These are phyloP conservation scores for Pythium rishiriense DNA, from an alignment of 352 stramenopile genomes.

Conservation along the genomic window DNA sequence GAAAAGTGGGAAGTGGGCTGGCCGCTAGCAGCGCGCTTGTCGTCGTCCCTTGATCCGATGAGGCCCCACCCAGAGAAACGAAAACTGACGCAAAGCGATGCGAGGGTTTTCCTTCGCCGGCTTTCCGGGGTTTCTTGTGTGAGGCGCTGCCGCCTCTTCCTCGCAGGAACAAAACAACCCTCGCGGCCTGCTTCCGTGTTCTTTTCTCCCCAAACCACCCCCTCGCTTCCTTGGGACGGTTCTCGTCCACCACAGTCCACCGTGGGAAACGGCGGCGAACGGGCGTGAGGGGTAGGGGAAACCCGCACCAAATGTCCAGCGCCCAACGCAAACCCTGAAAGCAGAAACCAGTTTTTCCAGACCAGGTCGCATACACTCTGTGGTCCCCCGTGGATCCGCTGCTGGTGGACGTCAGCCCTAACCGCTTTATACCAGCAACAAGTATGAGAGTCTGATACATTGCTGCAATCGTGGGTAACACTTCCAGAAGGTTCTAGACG, in stretches of 20 bases:
- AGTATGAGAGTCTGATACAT: slow-evolving; percentile 6
- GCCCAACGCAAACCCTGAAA: background rate
- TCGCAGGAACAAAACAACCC: background rate
- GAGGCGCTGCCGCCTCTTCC: slow-evolving; percentile 6
- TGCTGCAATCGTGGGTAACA: background rate
- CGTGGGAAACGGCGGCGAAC: slow-evolving; percentile 8
- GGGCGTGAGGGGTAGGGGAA: slow-evolving; percentile 10
- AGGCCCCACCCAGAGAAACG: slow-evolving; percentile 59
- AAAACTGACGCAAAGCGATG: slow-evolving; percentile 41
- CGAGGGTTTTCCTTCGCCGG: slow-evolving; percentile 24
- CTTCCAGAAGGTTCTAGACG: slow-evolving; percentile 15
- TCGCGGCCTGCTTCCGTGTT: slow-evolving; percentile 1
- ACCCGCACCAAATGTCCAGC: slow-evolving; percentile 10
- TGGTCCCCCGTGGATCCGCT: background rate
- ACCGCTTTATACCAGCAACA: background rate
- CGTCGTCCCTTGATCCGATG: slow-evolving; percentile 21
- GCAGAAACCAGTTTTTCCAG: slow-evolving; percentile 1
- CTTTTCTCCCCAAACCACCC: slow-evolving; percentile 28
- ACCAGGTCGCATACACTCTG: slow-evolving; percentile 10
- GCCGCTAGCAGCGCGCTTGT: background rate
- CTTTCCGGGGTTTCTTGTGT: slow-evolving; percentile 9
- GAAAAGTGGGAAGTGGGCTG: no score
- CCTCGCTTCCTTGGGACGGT: slow-evolving; percentile 17
- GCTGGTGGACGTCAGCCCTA: slow-evolving; percentile 10
- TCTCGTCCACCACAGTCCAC: slow-evolving; percentile 22